These are phyloP conservation scores for Neurospora hispaniola DNA, from an alignment of 495 filamentous ascomycete genomes.

Conservation along the genomic window DNA sequence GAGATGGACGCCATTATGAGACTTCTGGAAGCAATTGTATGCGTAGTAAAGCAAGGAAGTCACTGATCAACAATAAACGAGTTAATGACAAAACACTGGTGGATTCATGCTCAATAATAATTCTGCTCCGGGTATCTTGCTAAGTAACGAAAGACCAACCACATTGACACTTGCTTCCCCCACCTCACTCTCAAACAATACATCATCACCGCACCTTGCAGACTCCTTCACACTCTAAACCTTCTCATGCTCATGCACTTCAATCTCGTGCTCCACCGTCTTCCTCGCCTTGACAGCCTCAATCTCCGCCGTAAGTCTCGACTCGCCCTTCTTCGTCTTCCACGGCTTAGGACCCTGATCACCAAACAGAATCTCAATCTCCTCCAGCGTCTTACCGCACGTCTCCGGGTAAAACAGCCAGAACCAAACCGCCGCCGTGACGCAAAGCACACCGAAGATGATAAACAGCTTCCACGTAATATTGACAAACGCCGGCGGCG, in stretches of 20 bases:
- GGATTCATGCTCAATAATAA: not conserved
- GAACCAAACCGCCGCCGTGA: slow-evolving; percentile 50
- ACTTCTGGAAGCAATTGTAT: too few relatives aligned
- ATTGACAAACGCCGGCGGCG: slow-evolving; percentile 59
- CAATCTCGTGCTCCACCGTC: slow-evolving; percentile 4
- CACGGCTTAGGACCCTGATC: slow-evolving; percentile 43
- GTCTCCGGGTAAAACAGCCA: slow-evolving; percentile 67
- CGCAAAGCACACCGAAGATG: slow-evolving; percentile 63
- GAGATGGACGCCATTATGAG: too few relatives aligned
- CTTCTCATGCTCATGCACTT: slow-evolving; percentile 2
- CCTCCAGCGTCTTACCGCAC: slow-evolving; percentile 58
- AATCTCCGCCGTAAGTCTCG: slow-evolving; percentile 33
- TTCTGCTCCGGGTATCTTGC: not conserved
- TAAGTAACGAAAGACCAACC: not conserved
- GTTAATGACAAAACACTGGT: too few relatives aligned
- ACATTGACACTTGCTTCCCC: not conserved
- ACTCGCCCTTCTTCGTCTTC: slow-evolving; percentile 48
- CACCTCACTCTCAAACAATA: not conserved
- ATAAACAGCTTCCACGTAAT: slow-evolving; percentile 65
- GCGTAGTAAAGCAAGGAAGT: too few relatives aligned
- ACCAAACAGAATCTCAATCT: slow-evolving; percentile 53
- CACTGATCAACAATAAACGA: too few relatives aligned
- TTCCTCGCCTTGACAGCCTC: slow-evolving; percentile 26
- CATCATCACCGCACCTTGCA: not conserved
- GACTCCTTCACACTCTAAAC: not conserved